A percentile compares a stretch with the other conserved stretches of the same genome.
Evolutionary conservation across 768 basidiomycete genomes (phyloP).

Genomic region (Mycena polygramma): DNA sequence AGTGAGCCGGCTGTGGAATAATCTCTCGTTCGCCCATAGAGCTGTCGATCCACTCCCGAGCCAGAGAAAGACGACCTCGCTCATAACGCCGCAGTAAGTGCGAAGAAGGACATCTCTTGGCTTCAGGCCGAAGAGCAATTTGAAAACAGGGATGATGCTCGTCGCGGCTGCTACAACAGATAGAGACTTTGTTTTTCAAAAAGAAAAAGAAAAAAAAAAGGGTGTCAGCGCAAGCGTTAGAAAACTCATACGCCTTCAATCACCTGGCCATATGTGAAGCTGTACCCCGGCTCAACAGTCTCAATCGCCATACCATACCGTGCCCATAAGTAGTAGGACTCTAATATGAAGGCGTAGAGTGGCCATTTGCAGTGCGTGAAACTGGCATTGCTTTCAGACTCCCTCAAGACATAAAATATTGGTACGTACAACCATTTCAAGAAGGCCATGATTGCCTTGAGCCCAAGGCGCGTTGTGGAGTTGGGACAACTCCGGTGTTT

Average conservation of each 20-base stretch:
- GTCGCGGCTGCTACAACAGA: not conserved
- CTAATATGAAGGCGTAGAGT: not conserved
- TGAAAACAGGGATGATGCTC: not conserved
- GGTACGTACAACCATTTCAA: no score
- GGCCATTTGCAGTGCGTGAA: not conserved
- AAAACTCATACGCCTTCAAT: no score
- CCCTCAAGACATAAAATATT: no score
- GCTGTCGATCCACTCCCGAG: not conserved
- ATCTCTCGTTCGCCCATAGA: not conserved
- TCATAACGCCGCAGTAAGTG: not conserved
- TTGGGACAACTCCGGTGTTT: no score
- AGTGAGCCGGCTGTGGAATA: not conserved
- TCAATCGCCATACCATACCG: not conserved
- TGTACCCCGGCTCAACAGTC: slow-evolving; percentile 4
- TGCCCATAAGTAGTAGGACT: not conserved
- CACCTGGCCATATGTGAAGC: slow-evolving; percentile 14
- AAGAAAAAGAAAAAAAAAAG: not conserved
- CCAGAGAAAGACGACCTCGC: not conserved
- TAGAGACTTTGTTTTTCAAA: not conserved
- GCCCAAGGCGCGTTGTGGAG: no score
- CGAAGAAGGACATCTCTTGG: not conserved
- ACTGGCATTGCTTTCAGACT: not conserved
- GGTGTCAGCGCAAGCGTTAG: no score
- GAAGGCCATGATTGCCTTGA: no score
- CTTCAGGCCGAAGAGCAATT: not conserved